phyloP scores from a whole-genome alignment of 2,329 filamentous ascomycete species.

The Venturia asperata region DNA sequence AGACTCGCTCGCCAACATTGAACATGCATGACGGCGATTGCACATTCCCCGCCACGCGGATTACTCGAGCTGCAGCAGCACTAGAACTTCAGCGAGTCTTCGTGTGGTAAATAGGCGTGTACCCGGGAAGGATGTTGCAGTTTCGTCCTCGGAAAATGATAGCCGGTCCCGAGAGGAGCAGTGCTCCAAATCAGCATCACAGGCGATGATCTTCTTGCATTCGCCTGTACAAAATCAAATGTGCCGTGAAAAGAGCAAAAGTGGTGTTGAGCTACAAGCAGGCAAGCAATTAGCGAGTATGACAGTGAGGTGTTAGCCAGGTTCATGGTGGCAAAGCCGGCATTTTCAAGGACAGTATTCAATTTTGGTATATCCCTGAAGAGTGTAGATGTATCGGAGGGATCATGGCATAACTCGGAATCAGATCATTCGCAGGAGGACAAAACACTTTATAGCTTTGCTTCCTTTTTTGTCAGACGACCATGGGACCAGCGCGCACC shows the following conservation, averaged over 20 bases:
- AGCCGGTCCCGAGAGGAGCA: background rate
- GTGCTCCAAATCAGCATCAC: background rate
- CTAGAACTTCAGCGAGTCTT: background rate
- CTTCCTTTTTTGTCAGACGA: conserved; percentile 16
- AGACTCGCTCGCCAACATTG: background rate
- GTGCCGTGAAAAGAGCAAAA: background rate
- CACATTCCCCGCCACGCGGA: background rate
- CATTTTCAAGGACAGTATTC: background rate
- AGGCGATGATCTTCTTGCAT: too few relatives aligned
- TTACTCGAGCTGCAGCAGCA: background rate
- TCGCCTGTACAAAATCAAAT: too few relatives aligned
- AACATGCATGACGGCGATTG: background rate
- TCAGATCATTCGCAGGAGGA: background rate
- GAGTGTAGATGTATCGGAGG: background rate
- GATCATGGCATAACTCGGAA: background rate
- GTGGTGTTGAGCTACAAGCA: background rate
- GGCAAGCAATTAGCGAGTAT: background rate
- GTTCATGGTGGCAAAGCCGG: background rate
- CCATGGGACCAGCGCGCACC: conserved; percentile 17
- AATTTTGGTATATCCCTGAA: background rate
- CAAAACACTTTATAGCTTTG: background rate
- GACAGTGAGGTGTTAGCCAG: too few relatives aligned
- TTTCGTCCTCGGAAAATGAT: background rate
- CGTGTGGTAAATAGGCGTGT: background rate
- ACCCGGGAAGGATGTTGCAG: background rate